A percentile compares a stretch with the other conserved stretches of the same genome.
phyloP scores from a whole-genome alignment of 2,329 filamentous ascomycete species.

The Colletotrichum brevisporum region DNA sequence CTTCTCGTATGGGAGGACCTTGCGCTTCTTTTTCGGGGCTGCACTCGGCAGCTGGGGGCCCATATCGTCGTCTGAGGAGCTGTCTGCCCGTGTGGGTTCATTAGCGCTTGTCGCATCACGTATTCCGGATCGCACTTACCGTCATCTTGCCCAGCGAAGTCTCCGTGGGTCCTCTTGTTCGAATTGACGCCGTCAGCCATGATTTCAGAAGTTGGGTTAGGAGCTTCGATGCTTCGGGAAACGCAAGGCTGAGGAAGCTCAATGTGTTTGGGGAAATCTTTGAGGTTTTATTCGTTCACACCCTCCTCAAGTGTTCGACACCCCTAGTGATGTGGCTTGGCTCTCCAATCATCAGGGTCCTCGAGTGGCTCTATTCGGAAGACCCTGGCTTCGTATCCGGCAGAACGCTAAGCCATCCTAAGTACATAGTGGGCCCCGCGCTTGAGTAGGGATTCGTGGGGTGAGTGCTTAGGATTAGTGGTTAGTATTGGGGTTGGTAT shows the following conservation, averaged over 20 bases:
- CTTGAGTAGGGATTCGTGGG: too few species aligned
- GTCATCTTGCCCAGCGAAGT: slow-evolving; percentile 64
- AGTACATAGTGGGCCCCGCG: too few species aligned
- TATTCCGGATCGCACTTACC: slow-evolving; percentile 48
- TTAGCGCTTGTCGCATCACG: not conserved
- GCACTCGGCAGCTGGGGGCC: slow-evolving; percentile 90
- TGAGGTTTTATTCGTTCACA: not conserved
- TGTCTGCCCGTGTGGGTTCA: slow-evolving; percentile 57
- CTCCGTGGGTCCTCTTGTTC: slow-evolving; percentile 70
- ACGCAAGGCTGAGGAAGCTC: slow-evolving; percentile 35
- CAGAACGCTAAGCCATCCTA: too few species aligned
- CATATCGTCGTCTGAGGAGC: slow-evolving; percentile 91
- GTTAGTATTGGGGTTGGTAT: too few species aligned
- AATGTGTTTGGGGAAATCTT: slow-evolving; percentile 12
- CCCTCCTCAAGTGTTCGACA: too few species aligned
- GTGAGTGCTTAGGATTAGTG: too few species aligned
- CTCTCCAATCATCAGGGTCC: too few species aligned
- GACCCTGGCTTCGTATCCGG: too few species aligned
- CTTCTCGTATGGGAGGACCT: slow-evolving; percentile 93
- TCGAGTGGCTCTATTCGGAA: too few species aligned
- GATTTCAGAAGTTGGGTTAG: slow-evolving; percentile 3
- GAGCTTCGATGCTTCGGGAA: too few species aligned
- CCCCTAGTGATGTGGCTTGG: too few species aligned
- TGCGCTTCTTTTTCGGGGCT: slow-evolving; percentile 85
- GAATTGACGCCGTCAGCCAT: slow-evolving; percentile 55